Base-by-base conservation (phyloP, 306 rosid genomes). In the Dryas drummondii region DNA sequence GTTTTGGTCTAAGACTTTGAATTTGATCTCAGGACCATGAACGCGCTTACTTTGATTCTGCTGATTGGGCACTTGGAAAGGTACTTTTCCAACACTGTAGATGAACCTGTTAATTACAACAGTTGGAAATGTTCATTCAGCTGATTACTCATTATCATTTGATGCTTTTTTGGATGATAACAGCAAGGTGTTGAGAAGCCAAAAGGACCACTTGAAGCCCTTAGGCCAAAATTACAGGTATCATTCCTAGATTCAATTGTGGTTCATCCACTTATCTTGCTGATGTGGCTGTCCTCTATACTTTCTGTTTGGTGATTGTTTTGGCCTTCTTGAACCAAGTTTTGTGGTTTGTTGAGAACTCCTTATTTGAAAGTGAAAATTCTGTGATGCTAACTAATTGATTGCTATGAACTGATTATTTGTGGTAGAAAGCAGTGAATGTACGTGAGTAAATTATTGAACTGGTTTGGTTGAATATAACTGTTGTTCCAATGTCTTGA, bases 11-110 rank as follows among this genome's bases (percentile, higher is more conserved):
- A 49, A 74, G 70, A 69, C 68, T 53, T 76, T 59, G 45, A 71
- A 19, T 82, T 80, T 66, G 61, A 51, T 81, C 69, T 79, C 80
- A 94, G 97, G 99, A 94, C 81, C 97, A 94, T 79, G 99, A 94
- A 82, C 97, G 97, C 8, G 99, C 99, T 68, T 92, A 90, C 83
- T 92, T 92, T 70, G 99, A 94, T 84, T 94, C 99, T 63, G 99
- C 97, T 53, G 97, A 94, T 81, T 94, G 97, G 99, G 99, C 99
- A n/a, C 87, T 94, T 78, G 97, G 99, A 86, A 94, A 94, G 99
- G 99, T 92, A 86, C 40, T 60, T 65, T 76, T 54, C 48, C 26
- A 41, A 68, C 61, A 47, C 12, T 72, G 37, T 50, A 57, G 75
- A 55, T 27, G 56, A 76, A 53, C 52, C 74, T 80, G 55, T 49